Evolutionary conservation across 1,284 basidiomycete species (phyloP).

Genomic region (Cronartium quercuum): DNA sequence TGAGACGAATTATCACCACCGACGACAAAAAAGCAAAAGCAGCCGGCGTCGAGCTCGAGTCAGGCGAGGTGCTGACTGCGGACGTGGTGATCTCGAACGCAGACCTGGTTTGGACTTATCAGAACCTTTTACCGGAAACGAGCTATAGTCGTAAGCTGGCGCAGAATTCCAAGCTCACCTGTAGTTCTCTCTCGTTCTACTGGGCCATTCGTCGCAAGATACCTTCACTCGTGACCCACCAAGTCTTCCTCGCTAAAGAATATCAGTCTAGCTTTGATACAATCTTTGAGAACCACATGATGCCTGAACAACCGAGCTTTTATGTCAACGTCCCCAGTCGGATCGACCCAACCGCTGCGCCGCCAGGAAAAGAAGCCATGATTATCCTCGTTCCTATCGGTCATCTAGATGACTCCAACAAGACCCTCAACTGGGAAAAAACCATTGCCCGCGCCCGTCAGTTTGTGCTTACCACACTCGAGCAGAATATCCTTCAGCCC

Average conservation of each 20-base stretch:
- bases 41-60: constrained; percentile 51
- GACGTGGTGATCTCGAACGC: constrained; percentile 56
- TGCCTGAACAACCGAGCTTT: constrained; percentile 55
- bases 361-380: constrained; percentile 49
- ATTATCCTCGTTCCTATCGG: constrained; percentile 51
- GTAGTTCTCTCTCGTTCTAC: constrained; percentile 56
- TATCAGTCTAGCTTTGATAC: constrained; percentile 52
- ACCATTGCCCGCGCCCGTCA: constrained; percentile 44
- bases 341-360: constrained; percentile 49
- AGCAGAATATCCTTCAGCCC: constrained; percentile 41
- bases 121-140: constrained; percentile 52
- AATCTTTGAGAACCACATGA: constrained; percentile 54
- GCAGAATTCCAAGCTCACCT: constrained; percentile 50
- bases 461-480: constrained; percentile 43
- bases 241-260: constrained; percentile 51
- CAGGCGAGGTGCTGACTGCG: constrained; percentile 52
- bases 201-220: constrained; percentile 54
- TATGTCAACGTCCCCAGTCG: constrained; percentile 56
- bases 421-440: constrained; percentile 43
- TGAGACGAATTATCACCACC: constrained; percentile 50
- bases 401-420: constrained; percentile 42
- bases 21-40: constrained; percentile 44
- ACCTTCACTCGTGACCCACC: constrained; percentile 53
- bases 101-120: constrained; percentile 55
- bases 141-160: constrained; percentile 46